Evolutionary conservation across 164 flowering plant species (phyloP).

Genomic region (Buxus sempervirens): DNA sequence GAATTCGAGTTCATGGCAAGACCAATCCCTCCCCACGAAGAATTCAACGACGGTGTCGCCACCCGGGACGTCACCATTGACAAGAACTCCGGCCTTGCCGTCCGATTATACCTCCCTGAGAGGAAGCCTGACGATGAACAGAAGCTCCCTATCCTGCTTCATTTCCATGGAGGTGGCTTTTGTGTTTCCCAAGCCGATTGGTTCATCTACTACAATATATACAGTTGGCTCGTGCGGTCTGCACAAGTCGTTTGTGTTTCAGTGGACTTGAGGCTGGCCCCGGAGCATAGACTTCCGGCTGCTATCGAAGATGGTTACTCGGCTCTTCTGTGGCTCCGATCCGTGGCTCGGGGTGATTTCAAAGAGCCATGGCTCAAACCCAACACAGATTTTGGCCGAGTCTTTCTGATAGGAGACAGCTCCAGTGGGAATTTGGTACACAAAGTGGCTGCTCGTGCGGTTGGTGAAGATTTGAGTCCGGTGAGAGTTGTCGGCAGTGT

Average conservation of each 20-base stretch:
- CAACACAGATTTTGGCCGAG: slow-evolving; percentile 39
- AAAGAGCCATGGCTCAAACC: slow-evolving; percentile 30
- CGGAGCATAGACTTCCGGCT: slow-evolving; percentile 62
- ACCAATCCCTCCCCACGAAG: too few species aligned
- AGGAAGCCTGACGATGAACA: too few species aligned
- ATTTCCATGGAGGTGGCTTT: too few species aligned
- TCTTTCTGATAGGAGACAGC: slow-evolving; percentile 59
- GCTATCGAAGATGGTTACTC: slow-evolving; percentile 43
- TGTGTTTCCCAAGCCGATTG: too few species aligned
- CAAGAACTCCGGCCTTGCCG: too few species aligned
- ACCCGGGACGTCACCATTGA: too few species aligned
- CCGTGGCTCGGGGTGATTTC: slow-evolving; percentile 12
- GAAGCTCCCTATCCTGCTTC: too few species aligned
- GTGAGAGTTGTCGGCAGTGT: slow-evolving; percentile 39
- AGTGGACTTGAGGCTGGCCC: slow-evolving; percentile 47
- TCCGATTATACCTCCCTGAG: too few species aligned
- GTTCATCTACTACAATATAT: too few species aligned
- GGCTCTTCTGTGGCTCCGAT: slow-evolving; percentile 49
- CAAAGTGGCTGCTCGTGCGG: slow-evolving; percentile 43
- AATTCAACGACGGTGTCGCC: too few species aligned
- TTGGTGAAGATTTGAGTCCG: slow-evolving; percentile 16
- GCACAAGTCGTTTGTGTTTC: slow-evolving; percentile 40
- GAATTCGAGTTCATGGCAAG: too few species aligned
- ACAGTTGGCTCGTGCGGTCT: slow-evolving; percentile 32
- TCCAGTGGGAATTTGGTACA: slow-evolving; percentile 65